Evolutionary conservation across 139 green algal genomes (phyloP).

Genomic region (Chlamydomonas applanata): DNA sequence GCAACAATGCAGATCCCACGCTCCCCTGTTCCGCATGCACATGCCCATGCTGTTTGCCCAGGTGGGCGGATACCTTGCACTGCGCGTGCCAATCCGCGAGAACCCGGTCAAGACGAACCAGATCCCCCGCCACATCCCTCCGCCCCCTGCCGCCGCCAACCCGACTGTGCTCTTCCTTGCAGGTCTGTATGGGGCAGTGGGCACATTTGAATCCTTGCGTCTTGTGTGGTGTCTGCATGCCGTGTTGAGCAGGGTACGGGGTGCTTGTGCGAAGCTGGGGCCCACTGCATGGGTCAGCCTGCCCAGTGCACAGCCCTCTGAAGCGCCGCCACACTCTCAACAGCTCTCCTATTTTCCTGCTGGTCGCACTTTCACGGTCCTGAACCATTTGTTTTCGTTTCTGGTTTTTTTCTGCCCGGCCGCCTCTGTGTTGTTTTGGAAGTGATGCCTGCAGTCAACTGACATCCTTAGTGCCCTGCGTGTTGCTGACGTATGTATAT

Average conservation of each 20-base stretch:
- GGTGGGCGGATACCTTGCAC: conserved; percentile 55
- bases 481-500: too few relatives aligned
- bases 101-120: conserved; percentile 92
- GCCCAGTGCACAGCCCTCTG: background rate
- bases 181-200: conserved; percentile 9
- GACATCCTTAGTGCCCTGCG: too few relatives aligned
- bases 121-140: conserved; percentile 94
- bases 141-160: conserved; percentile 71
- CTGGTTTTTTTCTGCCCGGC: background rate
- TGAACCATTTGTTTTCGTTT: background rate
- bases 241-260: too few relatives aligned
- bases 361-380: background rate
- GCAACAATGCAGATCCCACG: too few relatives aligned
- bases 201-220: background rate
- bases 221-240: too few relatives aligned
- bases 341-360: background rate
- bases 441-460: too few relatives aligned
- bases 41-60: too few relatives aligned
- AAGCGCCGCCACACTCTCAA: background rate
- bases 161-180: conserved; percentile 78
- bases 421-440: too few relatives aligned
- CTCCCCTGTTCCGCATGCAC: too few relatives aligned
- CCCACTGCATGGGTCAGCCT: too few relatives aligned
- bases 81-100: conserved; percentile 48
- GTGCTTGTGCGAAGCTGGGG: too few relatives aligned